Evolutionary conservation across 805 yeast genomes (phyloP).

Genomic region (Lachancea thermotolerans): DNA sequence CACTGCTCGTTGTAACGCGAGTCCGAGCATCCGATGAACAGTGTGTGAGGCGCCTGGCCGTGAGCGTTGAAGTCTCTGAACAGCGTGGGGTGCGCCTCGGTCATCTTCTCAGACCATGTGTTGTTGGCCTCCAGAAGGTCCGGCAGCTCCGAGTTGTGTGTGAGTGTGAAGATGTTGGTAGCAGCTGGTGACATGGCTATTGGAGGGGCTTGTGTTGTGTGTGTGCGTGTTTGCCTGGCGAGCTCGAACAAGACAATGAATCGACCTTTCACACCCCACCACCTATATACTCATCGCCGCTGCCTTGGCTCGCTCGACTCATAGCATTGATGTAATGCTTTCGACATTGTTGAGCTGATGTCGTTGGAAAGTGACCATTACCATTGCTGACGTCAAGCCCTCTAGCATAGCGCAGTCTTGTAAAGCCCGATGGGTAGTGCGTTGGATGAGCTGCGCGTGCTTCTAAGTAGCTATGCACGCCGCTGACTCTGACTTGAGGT

Average conservation of each 20-base stretch:
- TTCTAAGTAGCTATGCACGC: too few species aligned
- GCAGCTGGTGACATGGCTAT: constrained; percentile 14
- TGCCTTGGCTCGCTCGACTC: background rate
- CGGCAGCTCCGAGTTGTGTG: constrained; percentile 29
- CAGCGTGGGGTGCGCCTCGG: constrained; percentile 47
- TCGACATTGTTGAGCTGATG: constrained; percentile 1
- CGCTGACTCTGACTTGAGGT: too few species aligned
- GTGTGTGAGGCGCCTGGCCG: constrained; percentile 89
- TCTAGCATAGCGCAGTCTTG: background rate
- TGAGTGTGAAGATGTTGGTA: constrained; percentile 21
- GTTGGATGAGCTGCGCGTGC: background rate
- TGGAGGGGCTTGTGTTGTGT: background rate
- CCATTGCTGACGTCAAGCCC: constrained; percentile 4
- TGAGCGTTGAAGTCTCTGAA: constrained; percentile 54
- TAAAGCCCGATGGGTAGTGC: background rate
- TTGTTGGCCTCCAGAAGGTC: constrained; percentile 36
- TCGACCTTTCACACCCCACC: background rate
- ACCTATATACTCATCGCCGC: background rate
- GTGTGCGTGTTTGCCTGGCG: background rate
- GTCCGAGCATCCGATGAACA: constrained; percentile 94
- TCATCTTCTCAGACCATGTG: constrained; percentile 41
- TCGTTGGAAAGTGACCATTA: constrained; percentile 2
- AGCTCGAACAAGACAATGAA: background rate
- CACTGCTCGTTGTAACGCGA: constrained; percentile 81
- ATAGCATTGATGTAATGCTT: constrained; percentile 1